These are phyloP conservation scores for Calonectria honghensis DNA, from an alignment of 2,329 filamentous ascomycete genomes.

Conservation along the genomic window DNA sequence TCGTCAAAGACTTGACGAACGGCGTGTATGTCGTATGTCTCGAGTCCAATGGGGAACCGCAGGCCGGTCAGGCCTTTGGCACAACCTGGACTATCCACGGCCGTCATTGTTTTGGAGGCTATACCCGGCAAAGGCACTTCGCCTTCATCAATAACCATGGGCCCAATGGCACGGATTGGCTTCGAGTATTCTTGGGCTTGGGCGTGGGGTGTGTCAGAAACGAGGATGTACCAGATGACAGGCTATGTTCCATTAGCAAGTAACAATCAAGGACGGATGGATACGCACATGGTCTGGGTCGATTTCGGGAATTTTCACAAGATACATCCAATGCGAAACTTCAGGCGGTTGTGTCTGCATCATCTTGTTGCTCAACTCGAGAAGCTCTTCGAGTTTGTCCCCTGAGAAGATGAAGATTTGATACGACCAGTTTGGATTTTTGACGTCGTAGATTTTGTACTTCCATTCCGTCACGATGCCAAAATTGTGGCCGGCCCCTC, in stretches of 20 bases:
- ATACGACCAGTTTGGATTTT: constrained; percentile 60
- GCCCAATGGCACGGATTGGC: constrained; percentile 64
- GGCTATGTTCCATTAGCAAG: constrained; percentile 51
- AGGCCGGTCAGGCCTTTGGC: constrained; percentile 64
- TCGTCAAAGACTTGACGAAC: constrained; percentile 54
- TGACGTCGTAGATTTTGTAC: constrained; percentile 67
- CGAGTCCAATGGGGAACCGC: constrained; percentile 66
- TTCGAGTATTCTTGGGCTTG: constrained; percentile 62
- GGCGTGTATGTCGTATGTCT: constrained; percentile 58
- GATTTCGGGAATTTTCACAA: constrained; percentile 45
- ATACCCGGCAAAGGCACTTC: constrained; percentile 65
- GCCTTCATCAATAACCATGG: constrained; percentile 56
- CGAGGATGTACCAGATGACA: constrained; percentile 63
- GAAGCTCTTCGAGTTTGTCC: constrained; percentile 46
- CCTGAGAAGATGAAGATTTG: constrained; percentile 61
- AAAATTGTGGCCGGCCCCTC: constrained; percentile 73
- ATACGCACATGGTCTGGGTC: constrained; percentile 35
- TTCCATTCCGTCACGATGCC: constrained; percentile 67
- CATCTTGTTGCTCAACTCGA: constrained; percentile 44
- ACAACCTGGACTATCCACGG: constrained; percentile 60
- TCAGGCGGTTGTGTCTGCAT: constrained; percentile 44
- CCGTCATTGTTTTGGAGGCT: constrained; percentile 63
- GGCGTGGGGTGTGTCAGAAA: constrained; percentile 61
- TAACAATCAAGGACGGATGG: background rate
- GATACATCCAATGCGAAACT: constrained; percentile 45